These are phyloP conservation scores for Hortiboletus campestris DNA, from an alignment of 768 basidiomycete genomes.

Conservation along the genomic window DNA sequence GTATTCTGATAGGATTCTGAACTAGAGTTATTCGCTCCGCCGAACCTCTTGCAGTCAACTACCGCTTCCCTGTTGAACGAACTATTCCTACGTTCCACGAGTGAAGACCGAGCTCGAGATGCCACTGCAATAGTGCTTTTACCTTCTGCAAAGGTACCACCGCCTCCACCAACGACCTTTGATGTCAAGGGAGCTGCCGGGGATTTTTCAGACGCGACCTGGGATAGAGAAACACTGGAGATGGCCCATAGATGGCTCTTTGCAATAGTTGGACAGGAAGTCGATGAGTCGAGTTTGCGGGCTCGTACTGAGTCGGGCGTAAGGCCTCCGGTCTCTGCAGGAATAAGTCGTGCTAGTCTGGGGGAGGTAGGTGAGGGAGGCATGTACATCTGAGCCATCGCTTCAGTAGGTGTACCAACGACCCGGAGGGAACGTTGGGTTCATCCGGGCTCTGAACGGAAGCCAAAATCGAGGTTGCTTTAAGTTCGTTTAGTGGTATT, in stretches of 20 bases:
- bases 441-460: not conserved
- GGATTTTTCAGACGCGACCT: slow-evolving; percentile 31
- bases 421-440: too few relatives aligned
- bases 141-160: slow-evolving; percentile 45
- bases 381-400: slow-evolving; percentile 46
- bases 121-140: slow-evolving; percentile 39
- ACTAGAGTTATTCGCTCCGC: slow-evolving; percentile 45
- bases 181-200: slow-evolving; percentile 25
- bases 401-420: not conserved
- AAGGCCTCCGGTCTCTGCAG: not conserved
- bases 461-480: not conserved
- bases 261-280: slow-evolving; percentile 28
- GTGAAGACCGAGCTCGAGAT: not conserved
- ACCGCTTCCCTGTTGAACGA: slow-evolving; percentile 50
- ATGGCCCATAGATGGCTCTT: slow-evolving; percentile 39
- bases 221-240: slow-evolving; percentile 36
- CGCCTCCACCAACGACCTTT: slow-evolving; percentile 41
- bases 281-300: slow-evolving; percentile 3
- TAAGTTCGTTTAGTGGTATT: not conserved
- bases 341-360: slow-evolving; percentile 10
- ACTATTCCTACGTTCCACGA: slow-evolving; percentile 13
- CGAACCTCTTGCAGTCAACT: slow-evolving; percentile 55
- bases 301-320: slow-evolving; percentile 11
- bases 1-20: slow-evolving; percentile 29
- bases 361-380: slow-evolving; percentile 45